A percentile compares a stretch with the other conserved stretches of the same genome.
These are phyloP conservation scores for Schoenoplectus tabernaemontani DNA, from an alignment of 202 grass and related monocot species.

Conservation along the genomic window DNA sequence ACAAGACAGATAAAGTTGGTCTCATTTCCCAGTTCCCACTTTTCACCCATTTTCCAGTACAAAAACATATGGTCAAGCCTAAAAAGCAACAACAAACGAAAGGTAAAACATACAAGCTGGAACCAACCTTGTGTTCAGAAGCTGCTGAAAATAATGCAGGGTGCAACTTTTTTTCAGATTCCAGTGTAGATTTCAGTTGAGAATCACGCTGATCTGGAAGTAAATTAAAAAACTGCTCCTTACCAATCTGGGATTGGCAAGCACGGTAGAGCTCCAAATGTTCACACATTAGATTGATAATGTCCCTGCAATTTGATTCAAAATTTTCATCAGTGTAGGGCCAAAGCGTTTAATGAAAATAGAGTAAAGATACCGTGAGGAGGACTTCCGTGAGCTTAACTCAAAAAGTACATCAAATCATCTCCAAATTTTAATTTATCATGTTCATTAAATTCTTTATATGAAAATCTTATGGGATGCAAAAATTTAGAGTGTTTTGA, in stretches of 20 bases:
- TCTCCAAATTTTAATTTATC: no score
- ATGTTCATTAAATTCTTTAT: no score
- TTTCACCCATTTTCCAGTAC: neutral
- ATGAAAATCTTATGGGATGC: no score
- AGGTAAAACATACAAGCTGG: neutral
- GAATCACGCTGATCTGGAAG: conserved; percentile 48
- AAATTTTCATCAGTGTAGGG: neutral
- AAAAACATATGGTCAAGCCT: neutral
- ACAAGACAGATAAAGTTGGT: neutral
- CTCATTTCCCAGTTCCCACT: neutral
- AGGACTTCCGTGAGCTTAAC: no score
- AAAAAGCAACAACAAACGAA: neutral
- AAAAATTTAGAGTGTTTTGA: no score
- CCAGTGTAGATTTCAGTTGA: conserved; percentile 70
- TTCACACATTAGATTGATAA: conserved; percentile 69
- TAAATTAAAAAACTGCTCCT: conserved; percentile 63
- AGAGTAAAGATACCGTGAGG: no score
- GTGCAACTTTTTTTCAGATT: conserved; percentile 76
- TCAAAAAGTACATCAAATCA: no score
- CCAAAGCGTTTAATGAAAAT: neutral
- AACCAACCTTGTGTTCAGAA: conserved; percentile 79
- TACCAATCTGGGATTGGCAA: conserved; percentile 85
- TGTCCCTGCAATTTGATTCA: conserved; percentile 44
- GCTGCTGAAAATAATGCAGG: conserved; percentile 65
- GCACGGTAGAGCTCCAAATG: conserved; percentile 79